These are phyloP conservation scores for Pseudovirgaria hyperparasitica DNA, from an alignment of 2,329 filamentous ascomycete species.

Conservation along the genomic window DNA sequence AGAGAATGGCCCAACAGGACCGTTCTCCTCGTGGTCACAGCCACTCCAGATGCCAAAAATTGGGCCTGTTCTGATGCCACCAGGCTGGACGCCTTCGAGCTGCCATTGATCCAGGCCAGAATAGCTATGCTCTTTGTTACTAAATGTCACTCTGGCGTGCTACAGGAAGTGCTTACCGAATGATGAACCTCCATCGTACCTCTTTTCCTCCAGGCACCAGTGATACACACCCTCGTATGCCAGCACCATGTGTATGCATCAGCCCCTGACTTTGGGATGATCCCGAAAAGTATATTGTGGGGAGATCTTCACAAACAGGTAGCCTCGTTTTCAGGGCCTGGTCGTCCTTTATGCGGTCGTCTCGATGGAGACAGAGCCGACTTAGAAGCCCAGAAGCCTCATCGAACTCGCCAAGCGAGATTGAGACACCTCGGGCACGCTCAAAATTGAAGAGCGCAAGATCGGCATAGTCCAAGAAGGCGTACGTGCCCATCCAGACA, in stretches of 20 bases:
- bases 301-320: slow-evolving; percentile 12
- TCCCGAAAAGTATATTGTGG: slow-evolving; percentile 11
- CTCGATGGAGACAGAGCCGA: slow-evolving; percentile 8
- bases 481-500: slow-evolving; percentile 12
- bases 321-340: slow-evolving; percentile 8
- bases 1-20: slow-evolving; percentile 3
- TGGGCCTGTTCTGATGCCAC: slow-evolving; percentile 11
- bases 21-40: slow-evolving; percentile 4
- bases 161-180: slow-evolving; percentile 6
- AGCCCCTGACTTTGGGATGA: slow-evolving; percentile 7
- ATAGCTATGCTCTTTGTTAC: slow-evolving; percentile 6
- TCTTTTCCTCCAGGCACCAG: slow-evolving; percentile 9
- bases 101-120: slow-evolving; percentile 14
- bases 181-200: slow-evolving; percentile 14
- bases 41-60: slow-evolving; percentile 15
- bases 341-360: slow-evolving; percentile 9
- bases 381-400: slow-evolving; percentile 11
- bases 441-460: slow-evolving; percentile 12
- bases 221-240: slow-evolving; percentile 9
- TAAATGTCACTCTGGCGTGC: background rate
- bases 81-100: slow-evolving; percentile 14
- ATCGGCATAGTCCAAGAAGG: slow-evolving; percentile 12
- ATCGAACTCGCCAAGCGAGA: slow-evolving; percentile 6
- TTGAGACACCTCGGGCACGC: slow-evolving; percentile 8
- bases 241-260: slow-evolving; percentile 4